These are phyloP conservation scores for Globisporangium alternatum DNA, from an alignment of 352 stramenopile species.

Conservation along the genomic window DNA sequence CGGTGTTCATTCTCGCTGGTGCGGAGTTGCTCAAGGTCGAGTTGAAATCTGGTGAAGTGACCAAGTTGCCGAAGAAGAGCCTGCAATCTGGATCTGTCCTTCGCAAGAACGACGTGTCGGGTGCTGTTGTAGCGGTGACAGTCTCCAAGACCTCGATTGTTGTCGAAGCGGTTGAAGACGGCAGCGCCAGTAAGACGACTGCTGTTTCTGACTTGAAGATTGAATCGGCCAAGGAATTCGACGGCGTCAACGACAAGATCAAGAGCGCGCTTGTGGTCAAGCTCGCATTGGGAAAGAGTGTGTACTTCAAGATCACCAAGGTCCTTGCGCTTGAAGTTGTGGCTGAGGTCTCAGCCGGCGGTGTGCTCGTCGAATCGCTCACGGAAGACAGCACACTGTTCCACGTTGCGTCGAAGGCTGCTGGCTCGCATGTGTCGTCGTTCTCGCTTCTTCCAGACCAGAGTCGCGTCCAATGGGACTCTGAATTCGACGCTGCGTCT, in stretches of 20 bases:
- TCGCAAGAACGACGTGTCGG: conserved; percentile 16
- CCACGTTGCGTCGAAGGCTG: conserved; percentile 30
- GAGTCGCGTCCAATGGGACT: conserved; percentile 37
- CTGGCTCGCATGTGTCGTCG: conserved; percentile 32
- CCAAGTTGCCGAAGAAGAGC: conserved; percentile 13
- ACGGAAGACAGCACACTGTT: conserved; percentile 59
- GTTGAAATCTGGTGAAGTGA: conserved; percentile 25
- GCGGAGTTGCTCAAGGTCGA: conserved; percentile 42
- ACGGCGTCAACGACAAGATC: conserved; percentile 36
- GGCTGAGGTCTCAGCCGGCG: conserved; percentile 35
- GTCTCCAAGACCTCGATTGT: conserved; percentile 11
- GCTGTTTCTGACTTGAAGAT: conserved; percentile 13
- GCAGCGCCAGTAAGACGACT: conserved; percentile 8
- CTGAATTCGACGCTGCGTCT: conserved; percentile 40
- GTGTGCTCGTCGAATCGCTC: conserved; percentile 49
- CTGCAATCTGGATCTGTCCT: conserved; percentile 11
- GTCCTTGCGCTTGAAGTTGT: conserved; percentile 37
- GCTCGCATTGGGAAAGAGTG: conserved; percentile 56
- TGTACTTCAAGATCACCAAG: conserved; percentile 47
- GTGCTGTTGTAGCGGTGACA: conserved; percentile 19
- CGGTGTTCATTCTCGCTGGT: conserved; percentile 47
- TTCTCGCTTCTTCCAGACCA: conserved; percentile 33
- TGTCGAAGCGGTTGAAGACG: conserved; percentile 18
- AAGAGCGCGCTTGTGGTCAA: conserved; percentile 44
- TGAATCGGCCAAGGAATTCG: conserved; percentile 27